phyloP scores from a whole-genome alignment of 139 green algal species.

The Spirogloea muscicola region DNA sequence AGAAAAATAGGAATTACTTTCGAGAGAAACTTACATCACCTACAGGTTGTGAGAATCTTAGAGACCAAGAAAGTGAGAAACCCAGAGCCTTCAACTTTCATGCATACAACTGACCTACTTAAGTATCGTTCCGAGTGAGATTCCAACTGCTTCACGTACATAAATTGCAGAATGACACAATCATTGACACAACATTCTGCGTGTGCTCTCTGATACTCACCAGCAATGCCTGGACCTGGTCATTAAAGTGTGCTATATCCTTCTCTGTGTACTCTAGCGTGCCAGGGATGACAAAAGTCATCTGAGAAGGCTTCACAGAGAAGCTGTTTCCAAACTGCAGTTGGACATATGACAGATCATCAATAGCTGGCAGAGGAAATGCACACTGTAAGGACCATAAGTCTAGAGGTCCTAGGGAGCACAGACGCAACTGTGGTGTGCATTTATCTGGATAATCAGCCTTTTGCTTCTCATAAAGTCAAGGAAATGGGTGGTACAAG shows the following conservation, averaged over 20 bases:
- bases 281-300: slow-evolving; percentile 8
- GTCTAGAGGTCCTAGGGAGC: too few relatives aligned
- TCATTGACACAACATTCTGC: not conserved
- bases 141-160: slow-evolving; percentile 5
- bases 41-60: slow-evolving; percentile 8
- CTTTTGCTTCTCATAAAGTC: too few relatives aligned
- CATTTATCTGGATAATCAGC: too few relatives aligned
- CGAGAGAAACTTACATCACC: slow-evolving; percentile 2
- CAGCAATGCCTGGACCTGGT: not conserved
- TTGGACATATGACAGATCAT: too few relatives aligned
- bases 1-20: not conserved
- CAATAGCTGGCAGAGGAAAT: too few relatives aligned
- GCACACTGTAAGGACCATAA: too few relatives aligned
- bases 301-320: slow-evolving; percentile 26
- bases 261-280: not conserved
- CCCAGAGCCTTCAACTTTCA: not conserved
- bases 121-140: not conserved
- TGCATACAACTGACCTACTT: not conserved
- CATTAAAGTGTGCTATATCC: slow-evolving; percentile 10
- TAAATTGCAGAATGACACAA: slow-evolving; percentile 8
- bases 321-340: slow-evolving; percentile 34
- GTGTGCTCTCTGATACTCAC: not conserved
- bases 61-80: not conserved
- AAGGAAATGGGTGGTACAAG: too few relatives aligned
- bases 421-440: too few relatives aligned